Evolutionary conservation across 148 eudicot genomes (phyloP), one percentile per base, ranked within the genome.

Genomic region (Tetragonia tetragonoides): DNA sequence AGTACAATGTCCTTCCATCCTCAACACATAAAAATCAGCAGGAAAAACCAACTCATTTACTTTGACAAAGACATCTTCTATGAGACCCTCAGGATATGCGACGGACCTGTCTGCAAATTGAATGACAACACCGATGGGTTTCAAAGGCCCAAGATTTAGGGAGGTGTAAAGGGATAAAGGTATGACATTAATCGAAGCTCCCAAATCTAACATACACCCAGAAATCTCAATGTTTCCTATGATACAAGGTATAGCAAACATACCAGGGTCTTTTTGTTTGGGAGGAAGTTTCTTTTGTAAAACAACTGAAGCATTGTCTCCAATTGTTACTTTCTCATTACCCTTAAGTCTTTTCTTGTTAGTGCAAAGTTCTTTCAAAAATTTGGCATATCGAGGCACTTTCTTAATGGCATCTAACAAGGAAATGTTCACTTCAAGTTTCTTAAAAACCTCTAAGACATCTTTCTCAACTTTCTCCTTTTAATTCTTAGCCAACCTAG

Each of bases 361-460:
- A 38, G 70, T 60, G 46, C 70, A 78, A 2, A 71, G 21, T 1
- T 78, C 75, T 21, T 78, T 78, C 16, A 70, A 1, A 51, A 62
- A 62, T 9, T 72, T 79, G 23, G 81, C 76, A 72, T 72, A 79
- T 0, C 71, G 53, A 14, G 81, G 68, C 11, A 63, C 46, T 51
- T 79, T 64, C n/a, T 37, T 71, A 4, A 51, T 79, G n/a, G 49
- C 69, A 17, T 75, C 77, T 3, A 75, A 2, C 21, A 75, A 12
- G 11, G 77, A 61, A 23, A 76, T 75, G 34, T 75, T 75, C 60
- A 42, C 70, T 16, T 46, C 6, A 57, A 2, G 2, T 17, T 3
- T 57, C 10, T 17, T 3, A 10, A 57, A 57, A 3, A 21, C 18
- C 62, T 57, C 21, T 17, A 17, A 18, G 62, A 57, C 0, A 5